Conservation (phyloP, 345 rosid genomes). For the Rhodamnia argentea region DNA sequence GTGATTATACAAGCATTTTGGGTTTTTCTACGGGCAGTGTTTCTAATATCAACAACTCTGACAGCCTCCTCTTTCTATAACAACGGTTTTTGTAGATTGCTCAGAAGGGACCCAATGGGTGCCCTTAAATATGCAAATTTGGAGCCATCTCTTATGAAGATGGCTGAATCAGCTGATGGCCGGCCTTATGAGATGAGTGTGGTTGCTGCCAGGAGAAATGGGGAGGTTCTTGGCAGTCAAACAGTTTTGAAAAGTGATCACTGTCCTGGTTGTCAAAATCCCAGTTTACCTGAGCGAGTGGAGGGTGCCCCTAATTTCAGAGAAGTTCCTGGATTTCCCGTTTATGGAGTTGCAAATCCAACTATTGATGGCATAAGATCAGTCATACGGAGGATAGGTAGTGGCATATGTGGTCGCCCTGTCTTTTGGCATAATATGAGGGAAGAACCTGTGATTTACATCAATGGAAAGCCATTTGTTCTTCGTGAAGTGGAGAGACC, state of each 20-base stretch:
- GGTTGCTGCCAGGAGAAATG: slow-evolving; percentile 84
- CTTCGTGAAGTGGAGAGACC: slow-evolving; percentile 98
- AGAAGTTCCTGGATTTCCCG: slow-evolving; percentile 94
- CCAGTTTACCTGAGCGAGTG: slow-evolving; percentile 73
- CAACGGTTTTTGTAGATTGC: slow-evolving; percentile 42
- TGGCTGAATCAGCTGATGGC: slow-evolving; percentile 72
- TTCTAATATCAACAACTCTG: not conserved
- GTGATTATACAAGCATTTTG: not conserved
- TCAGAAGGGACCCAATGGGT: slow-evolving; percentile 98
- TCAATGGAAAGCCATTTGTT: slow-evolving; percentile 93
- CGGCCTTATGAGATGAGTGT: slow-evolving; percentile 87
- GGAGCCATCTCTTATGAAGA: slow-evolving; percentile 66
- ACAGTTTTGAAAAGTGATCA: slow-evolving; percentile 98
- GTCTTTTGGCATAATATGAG: slow-evolving; percentile 98
- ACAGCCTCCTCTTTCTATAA: not conserved
- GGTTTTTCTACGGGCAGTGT: not conserved
- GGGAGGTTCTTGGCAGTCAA: slow-evolving; percentile 94
- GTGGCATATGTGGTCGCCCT: slow-evolving; percentile 64
- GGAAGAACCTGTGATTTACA: slow-evolving; percentile 97
- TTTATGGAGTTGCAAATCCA: slow-evolving; percentile 99
- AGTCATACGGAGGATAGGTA: slow-evolving; percentile 78
- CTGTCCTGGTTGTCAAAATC: slow-evolving; percentile 89
- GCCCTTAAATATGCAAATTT: slow-evolving; percentile 72
- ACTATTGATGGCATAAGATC: slow-evolving; percentile 85
- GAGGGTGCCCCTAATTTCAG: slow-evolving; percentile 99